These are phyloP conservation scores for Musa troglodytarum DNA, from an alignment of 176 grass and related monocot genomes.

Conservation along the genomic window DNA sequence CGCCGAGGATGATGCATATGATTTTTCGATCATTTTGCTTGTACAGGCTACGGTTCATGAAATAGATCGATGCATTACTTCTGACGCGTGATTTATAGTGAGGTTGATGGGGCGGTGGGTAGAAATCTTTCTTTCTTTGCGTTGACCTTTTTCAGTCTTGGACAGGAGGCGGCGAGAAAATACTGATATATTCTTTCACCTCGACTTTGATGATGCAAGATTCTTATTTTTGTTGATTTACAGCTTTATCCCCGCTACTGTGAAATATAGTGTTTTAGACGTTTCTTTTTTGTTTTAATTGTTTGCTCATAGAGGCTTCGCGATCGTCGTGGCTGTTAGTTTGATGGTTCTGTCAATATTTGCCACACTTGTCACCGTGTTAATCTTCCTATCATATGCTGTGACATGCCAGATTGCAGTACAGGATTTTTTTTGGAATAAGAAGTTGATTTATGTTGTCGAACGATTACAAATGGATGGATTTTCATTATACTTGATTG, in stretches of 20 bases:
- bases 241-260: too few relatives aligned
- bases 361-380: background rate
- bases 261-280: background rate
- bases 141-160: too few relatives aligned
- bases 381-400: background rate
- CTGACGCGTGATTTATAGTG: too few relatives aligned
- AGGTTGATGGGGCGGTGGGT: too few relatives aligned
- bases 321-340: background rate
- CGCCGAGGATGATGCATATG: background rate
- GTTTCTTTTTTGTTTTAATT: background rate
- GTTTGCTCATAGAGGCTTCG: background rate
- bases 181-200: background rate
- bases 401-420: too few relatives aligned
- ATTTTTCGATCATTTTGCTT: background rate
- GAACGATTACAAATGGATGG: too few relatives aligned
- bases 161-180: background rate
- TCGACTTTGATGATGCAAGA: background rate
- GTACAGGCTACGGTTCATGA: background rate
- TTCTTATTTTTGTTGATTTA: background rate
- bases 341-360: background rate
- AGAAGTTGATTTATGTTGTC: too few relatives aligned
- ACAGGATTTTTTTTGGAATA: too few relatives aligned
- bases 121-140: too few relatives aligned
- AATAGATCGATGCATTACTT: too few relatives aligned
- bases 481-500: background rate